Conservation (phyloP, 306 rosid species). For the Acacia crassicarpa region DNA sequence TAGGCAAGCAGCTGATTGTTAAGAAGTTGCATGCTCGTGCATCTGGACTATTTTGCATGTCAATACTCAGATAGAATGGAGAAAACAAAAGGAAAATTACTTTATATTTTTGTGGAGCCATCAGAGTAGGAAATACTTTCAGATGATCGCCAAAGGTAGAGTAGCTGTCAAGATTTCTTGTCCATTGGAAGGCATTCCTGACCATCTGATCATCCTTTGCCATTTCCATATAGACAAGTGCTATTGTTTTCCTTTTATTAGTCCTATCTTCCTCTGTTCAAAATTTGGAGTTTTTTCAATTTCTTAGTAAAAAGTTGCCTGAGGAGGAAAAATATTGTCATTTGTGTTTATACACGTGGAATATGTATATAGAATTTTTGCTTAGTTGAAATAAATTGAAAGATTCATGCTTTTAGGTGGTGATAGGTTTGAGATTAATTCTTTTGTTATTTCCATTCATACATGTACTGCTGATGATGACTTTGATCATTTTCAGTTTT, state of each 20-base stretch:
- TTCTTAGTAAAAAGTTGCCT: constrained; percentile 15
- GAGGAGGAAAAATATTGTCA: constrained; percentile 17
- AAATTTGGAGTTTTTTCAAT: constrained; percentile 8
- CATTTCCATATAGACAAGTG: constrained; percentile 23
- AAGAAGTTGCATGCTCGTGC: not conserved
- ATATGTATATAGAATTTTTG: constrained; percentile 24
- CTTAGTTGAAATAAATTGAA: constrained; percentile 22
- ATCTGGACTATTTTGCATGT: not conserved
- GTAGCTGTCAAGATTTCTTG: constrained; percentile 12
- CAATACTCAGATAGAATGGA: constrained; percentile 23
- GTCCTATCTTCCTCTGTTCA: not conserved
- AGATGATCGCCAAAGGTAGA: constrained; percentile 7
- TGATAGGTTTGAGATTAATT: constrained; percentile 1
- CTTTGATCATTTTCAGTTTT: not conserved
- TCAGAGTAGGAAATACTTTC: constrained; percentile 16
- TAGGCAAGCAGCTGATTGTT: not conserved
- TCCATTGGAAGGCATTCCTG: not conserved
- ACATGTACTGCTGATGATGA: not conserved
- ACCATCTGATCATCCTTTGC: constrained; percentile 11
- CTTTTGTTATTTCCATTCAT: not conserved
- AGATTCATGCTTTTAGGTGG: not conserved
- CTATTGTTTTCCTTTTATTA: constrained; percentile 6
- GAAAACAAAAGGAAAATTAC: constrained; percentile 22
- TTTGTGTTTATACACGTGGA: not conserved
- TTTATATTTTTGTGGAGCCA: constrained; percentile 19